phyloP scores from a whole-genome alignment of 2,329 filamentous ascomycete species.

The Monilinia fructicola region DNA sequence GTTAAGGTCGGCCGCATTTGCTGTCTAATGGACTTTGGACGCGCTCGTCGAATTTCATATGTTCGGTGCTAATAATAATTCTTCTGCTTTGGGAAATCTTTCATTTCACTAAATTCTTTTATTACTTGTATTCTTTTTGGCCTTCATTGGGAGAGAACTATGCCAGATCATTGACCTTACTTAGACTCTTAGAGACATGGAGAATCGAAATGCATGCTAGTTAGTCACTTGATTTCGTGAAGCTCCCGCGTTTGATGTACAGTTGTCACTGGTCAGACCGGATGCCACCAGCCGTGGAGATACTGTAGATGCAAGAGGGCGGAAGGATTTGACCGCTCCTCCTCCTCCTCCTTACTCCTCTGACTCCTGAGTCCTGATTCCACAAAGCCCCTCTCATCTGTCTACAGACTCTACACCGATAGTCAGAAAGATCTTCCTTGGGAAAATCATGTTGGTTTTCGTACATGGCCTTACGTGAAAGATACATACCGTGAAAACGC shows the following conservation, averaged over 20 bases:
- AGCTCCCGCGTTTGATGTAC: slow-evolving; percentile 8
- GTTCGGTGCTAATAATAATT: not conserved
- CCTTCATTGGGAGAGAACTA: too few species aligned
- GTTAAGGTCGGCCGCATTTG: not conserved
- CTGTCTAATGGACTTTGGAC: too few species aligned
- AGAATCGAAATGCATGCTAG: not conserved
- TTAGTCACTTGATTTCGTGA: slow-evolving; percentile 22
- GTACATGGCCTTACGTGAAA: slow-evolving; percentile 14
- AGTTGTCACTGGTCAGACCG: not conserved
- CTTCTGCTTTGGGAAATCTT: not conserved
- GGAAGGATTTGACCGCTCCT: slow-evolving; percentile 20
- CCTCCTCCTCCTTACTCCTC: not conserved
- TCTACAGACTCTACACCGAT: slow-evolving; percentile 20
- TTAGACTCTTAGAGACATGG: too few species aligned
- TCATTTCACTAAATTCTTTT: not conserved
- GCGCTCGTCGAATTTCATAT: too few species aligned
- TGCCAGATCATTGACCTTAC: not conserved
- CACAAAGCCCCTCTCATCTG: slow-evolving; percentile 6
- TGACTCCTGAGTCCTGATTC: slow-evolving; percentile 3
- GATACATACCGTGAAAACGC: not conserved
- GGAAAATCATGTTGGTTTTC: slow-evolving; percentile 7
- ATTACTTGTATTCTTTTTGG: too few species aligned
- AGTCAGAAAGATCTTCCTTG: not conserved
- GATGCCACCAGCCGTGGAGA: slow-evolving; percentile 16
- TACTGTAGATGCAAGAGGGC: not conserved